These are phyloP conservation scores for Nigrospora osmanthi DNA, from an alignment of 2,329 filamentous ascomycete genomes.

Conservation along the genomic window DNA sequence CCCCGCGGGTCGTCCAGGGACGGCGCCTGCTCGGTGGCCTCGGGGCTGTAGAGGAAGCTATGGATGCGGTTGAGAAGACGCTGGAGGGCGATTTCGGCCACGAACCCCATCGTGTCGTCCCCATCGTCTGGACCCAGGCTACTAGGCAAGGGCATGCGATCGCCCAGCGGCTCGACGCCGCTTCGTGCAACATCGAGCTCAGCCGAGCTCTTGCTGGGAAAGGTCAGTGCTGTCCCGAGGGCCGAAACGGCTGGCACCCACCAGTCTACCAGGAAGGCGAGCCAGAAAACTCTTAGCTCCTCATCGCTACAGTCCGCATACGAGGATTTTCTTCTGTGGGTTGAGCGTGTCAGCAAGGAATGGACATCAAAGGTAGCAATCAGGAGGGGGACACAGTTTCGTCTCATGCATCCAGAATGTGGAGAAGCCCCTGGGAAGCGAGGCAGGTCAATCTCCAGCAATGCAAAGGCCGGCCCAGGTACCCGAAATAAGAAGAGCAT, in stretches of 20 bases:
- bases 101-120: slow-evolving; percentile 27
- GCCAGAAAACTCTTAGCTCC: slow-evolving; percentile 59
- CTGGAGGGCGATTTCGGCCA: slow-evolving; percentile 32
- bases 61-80: slow-evolving; percentile 34
- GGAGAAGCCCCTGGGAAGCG: slow-evolving; percentile 22
- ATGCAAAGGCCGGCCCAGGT: slow-evolving; percentile 27
- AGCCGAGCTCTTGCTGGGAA: slow-evolving; percentile 56
- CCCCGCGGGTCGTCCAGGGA: too few species aligned
- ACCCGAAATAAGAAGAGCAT: slow-evolving; percentile 27
- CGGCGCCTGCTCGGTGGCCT: neutral
- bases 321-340: slow-evolving; percentile 2
- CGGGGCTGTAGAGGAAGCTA: slow-evolving; percentile 28
- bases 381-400: neutral
- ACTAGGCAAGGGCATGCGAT: slow-evolving; percentile 25
- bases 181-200: slow-evolving; percentile 41
- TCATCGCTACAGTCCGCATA: slow-evolving; percentile 28
- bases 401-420: slow-evolving; percentile 20
- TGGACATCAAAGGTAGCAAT: slow-evolving; percentile 2
- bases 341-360: slow-evolving; percentile 8
- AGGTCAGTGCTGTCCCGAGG: neutral
- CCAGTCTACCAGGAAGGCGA: slow-evolving; percentile 66
- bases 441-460: slow-evolving; percentile 24
- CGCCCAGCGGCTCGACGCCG: slow-evolving; percentile 27
- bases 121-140: slow-evolving; percentile 21
- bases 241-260: slow-evolving; percentile 19